These are phyloP conservation scores for Ogataea corticis DNA, from an alignment of 805 yeast species.

Conservation along the genomic window DNA sequence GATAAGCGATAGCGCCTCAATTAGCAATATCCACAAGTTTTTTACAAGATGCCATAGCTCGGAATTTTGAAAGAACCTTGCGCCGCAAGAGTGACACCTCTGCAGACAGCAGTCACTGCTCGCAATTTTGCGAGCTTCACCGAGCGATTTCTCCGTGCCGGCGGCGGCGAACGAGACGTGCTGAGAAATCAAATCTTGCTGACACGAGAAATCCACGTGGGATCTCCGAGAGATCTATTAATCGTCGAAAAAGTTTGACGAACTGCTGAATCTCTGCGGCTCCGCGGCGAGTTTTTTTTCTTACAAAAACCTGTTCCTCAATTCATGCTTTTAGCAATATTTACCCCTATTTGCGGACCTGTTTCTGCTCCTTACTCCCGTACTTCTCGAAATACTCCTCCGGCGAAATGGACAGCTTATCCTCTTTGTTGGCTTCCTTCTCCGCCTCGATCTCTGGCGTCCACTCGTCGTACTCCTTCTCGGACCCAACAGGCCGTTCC, in stretches of 20 bases:
- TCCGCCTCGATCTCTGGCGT: constrained; percentile 19
- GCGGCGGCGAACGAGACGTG: too few relatives aligned
- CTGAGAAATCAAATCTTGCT: too few relatives aligned
- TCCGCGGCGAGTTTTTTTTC: too few relatives aligned
- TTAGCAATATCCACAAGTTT: constrained; percentile 1
- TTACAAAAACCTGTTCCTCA: too few relatives aligned
- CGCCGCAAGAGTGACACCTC: too few relatives aligned
- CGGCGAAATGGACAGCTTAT: constrained; percentile 31
- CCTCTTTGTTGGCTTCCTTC: background rate
- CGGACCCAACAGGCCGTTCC: constrained; percentile 52
- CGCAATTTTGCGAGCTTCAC: background rate
- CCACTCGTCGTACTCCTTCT: constrained; percentile 27
- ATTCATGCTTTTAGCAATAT: too few relatives aligned
- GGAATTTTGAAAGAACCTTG: too few relatives aligned
- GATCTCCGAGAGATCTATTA: too few relatives aligned
- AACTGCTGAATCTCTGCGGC: background rate
- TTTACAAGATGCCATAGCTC: background rate
- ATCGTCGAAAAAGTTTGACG: background rate
- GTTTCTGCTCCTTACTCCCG: constrained; percentile 1
- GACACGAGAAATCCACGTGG: too few relatives aligned
- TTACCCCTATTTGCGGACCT: too few relatives aligned
- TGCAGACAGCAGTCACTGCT: background rate
- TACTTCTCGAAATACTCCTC: constrained; percentile 10
- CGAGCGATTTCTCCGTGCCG: background rate
- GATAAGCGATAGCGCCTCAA: constrained; percentile 4